These are phyloP conservation scores for Pinus albicaulis DNA, from an alignment of 75 land plant genomes.

Conservation along the genomic window DNA sequence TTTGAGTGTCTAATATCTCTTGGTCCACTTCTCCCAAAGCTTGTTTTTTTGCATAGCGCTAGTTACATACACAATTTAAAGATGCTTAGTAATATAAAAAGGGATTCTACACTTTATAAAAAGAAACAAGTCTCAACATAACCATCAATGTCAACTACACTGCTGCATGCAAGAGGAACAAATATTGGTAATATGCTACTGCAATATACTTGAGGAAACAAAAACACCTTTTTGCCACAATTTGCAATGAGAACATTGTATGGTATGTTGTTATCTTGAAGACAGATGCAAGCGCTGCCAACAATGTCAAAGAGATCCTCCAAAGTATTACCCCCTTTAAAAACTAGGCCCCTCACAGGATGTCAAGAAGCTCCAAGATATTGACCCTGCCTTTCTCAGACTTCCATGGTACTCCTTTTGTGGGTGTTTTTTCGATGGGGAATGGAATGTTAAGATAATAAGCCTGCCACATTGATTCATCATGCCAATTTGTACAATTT, in stretches of 20 bases:
- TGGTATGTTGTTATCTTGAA: constrained; percentile 77
- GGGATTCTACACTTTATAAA: background rate
- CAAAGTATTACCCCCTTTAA: constrained; percentile 53
- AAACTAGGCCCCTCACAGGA: constrained; percentile 78
- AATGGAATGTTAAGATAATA: too few relatives aligned
- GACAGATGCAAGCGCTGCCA: constrained; percentile 54
- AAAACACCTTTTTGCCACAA: constrained; percentile 69
- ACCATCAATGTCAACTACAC: too few relatives aligned
- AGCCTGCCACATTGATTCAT: too few relatives aligned
- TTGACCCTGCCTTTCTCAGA: too few relatives aligned
- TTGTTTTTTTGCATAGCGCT: constrained; percentile 91
- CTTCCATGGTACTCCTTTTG: too few relatives aligned
- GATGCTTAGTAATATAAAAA: background rate
- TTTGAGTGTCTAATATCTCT: constrained; percentile 84
- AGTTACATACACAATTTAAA: constrained; percentile 5
- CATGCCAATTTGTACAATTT: too few relatives aligned
- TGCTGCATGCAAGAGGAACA: too few relatives aligned
- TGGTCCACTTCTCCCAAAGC: constrained; percentile 80
- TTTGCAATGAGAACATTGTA: constrained; percentile 83
- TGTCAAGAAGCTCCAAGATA: constrained; percentile 44
- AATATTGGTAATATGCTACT: background rate
- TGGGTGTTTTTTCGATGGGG: too few relatives aligned
- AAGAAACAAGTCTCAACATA: too few relatives aligned
- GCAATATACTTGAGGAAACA: constrained; percentile 67
- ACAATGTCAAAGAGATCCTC: constrained; percentile 50